Conservation (phyloP, 768 basidiomycete species). For the Termitomyces bulborhizus region DNA sequence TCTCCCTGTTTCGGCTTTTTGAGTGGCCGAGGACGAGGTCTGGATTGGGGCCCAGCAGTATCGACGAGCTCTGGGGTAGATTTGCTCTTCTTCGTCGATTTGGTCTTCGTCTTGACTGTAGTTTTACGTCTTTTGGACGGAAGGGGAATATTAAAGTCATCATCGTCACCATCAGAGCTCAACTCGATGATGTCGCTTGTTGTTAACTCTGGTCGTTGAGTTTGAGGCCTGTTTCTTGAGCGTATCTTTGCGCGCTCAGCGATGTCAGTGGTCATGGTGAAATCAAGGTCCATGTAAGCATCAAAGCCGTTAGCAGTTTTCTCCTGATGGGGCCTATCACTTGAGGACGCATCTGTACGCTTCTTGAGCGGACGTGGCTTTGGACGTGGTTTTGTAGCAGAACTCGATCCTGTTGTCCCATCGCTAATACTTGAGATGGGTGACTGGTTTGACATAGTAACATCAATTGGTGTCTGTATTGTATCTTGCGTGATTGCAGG, state of each 20-base stretch:
- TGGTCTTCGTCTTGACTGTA: conserved; percentile 20
- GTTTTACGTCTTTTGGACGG: conserved; percentile 18
- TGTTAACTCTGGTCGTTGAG: background rate
- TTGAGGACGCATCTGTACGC: conserved; percentile 3
- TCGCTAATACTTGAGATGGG: conserved; percentile 1
- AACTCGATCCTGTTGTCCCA: background rate
- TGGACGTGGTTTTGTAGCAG: conserved; percentile 21
- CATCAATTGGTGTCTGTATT: conserved; percentile 1
- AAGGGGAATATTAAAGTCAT: conserved; percentile 22
- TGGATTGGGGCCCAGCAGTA: conserved; percentile 1
- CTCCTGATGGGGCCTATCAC: background rate
- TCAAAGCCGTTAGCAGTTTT: background rate
- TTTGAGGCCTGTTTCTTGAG: conserved; percentile 26
- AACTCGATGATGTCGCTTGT: conserved; percentile 37
- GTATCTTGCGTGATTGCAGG: conserved; percentile 6
- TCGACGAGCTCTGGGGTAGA: conserved; percentile 13
- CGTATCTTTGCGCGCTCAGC: conserved; percentile 59
- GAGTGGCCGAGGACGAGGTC: conserved; percentile 8
- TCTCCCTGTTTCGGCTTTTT: conserved; percentile 1
- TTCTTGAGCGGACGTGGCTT: conserved; percentile 22
- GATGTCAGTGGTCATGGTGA: conserved; percentile 28
- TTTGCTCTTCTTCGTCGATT: conserved; percentile 12
- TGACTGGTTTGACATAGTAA: background rate
- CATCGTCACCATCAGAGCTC: conserved; percentile 35
- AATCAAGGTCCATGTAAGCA: conserved; percentile 9